Percentiles rank a stretch among this genome's conserved stretches.
Evolutionary conservation across 768 basidiomycete species (phyloP).

Genomic region (Postia placenta): DNA sequence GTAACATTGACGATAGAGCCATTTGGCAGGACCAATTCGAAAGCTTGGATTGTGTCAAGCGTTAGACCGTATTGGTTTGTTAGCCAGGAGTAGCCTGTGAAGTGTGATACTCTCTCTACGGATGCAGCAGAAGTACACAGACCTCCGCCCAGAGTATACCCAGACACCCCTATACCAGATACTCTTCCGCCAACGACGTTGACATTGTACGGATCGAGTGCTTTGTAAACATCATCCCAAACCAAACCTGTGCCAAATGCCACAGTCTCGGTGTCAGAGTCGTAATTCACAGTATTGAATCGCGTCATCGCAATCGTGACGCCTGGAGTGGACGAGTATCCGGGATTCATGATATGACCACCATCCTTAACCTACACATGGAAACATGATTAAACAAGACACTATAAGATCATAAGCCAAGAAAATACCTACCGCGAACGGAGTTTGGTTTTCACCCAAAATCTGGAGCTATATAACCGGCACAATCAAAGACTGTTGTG

Average conservation of each 20-base stretch:
- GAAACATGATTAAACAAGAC: neutral
- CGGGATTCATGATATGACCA: slow-evolving; percentile 19
- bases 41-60: slow-evolving; percentile 22
- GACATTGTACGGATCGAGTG: slow-evolving; percentile 35
- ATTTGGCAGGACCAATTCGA: slow-evolving; percentile 48
- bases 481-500: too few relatives aligned
- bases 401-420: neutral
- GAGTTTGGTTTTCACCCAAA: slow-evolving; percentile 32
- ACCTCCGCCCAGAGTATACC: slow-evolving; percentile 35
- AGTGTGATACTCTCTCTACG: slow-evolving; percentile 45
- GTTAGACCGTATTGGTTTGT: slow-evolving; percentile 1
- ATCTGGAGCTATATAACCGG: slow-evolving; percentile 32
- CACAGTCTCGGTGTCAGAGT: neutral
- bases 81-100: too few relatives aligned
- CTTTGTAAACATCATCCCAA: slow-evolving; percentile 23
- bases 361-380: slow-evolving; percentile 22
- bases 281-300: neutral
- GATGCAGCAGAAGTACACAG: slow-evolving; percentile 9
- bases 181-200: slow-evolving; percentile 51
- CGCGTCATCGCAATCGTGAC: slow-evolving; percentile 19
- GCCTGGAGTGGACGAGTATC: slow-evolving; percentile 23
- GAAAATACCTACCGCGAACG: slow-evolving; percentile 38
- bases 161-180: slow-evolving; percentile 49
- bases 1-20: slow-evolving; percentile 34
- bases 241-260: neutral